Evolutionary conservation across 257 asterid species (phyloP).

Genomic region (Rauvolfia tetraphylla): DNA sequence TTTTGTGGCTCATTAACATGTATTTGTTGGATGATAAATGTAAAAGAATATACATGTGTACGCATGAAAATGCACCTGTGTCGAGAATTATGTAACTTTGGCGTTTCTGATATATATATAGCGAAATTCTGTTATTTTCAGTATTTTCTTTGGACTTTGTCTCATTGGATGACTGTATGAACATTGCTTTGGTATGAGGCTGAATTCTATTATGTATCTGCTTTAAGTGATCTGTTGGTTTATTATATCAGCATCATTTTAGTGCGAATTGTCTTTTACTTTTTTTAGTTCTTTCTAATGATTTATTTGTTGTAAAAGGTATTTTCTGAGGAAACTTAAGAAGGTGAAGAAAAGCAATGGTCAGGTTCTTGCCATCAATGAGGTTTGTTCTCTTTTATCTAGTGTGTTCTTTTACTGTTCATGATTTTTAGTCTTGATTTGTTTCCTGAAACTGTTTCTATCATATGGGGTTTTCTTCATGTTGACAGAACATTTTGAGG

Average conservation of each 20-base stretch:
- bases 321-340: conserved; percentile 82
- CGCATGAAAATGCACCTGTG: not conserved
- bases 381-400: conserved; percentile 35
- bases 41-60: not conserved
- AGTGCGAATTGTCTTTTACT: not conserved
- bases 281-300: not conserved
- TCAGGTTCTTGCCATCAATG: conserved; percentile 83
- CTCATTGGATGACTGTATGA: too few relatives aligned
- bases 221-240: not conserved
- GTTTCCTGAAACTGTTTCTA: not conserved
- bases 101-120: too few relatives aligned
- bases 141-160: too few relatives aligned
- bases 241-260: not conserved
- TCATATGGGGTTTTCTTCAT: not conserved
- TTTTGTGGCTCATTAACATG: not conserved
- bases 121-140: too few relatives aligned
- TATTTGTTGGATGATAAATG: not conserved
- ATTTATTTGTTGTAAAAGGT: conserved; percentile 39
- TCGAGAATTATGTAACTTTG: too few relatives aligned
- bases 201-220: not conserved
- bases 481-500: not conserved
- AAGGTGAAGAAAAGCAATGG: conserved; percentile 90
- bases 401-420: too few relatives aligned
- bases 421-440: not conserved
- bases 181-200: too few relatives aligned